Base-by-base conservation (phyloP, 129 eudicot genomes). In the Calendula officinalis region DNA sequence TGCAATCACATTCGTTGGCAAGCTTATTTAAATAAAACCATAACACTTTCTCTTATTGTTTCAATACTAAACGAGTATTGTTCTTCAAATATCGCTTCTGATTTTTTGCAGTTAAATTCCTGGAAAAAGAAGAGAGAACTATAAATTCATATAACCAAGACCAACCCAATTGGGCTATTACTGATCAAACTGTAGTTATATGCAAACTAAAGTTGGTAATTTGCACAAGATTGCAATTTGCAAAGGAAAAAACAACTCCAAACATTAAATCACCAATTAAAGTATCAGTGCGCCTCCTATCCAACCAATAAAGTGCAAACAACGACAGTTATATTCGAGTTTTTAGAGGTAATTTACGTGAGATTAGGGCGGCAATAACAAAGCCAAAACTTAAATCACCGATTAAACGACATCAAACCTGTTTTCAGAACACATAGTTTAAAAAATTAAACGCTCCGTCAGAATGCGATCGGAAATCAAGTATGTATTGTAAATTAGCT, bases 401-500 rank as follows among this genome's bases (percentile, higher is more conserved):
- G 33, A 16, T 13, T 61, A 61, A 51, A 60, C 60, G 14, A 46
- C 11, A 35, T 14, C 48, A 36, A 50, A 70, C 5, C 5, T 34
- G 33, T 32, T 62, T 16, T 27, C 14, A 40, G 17, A 64, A 40
- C 43, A 42, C 46, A 55, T 37, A 45, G 9, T 17, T 22, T 22
- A 22, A 22, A 22, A 22, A 22, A n/a, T n/a, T n/a, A n/a, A n/a
- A n/a, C n/a, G 30, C 30, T 22, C 30, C 30, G 2, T 22, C 30
- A 22, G 30, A 72, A 64, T 54, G 70, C 57, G 64, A 72, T 72
- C 70, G 13, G 34, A 46, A 45, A 44, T 46, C 56, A 48, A 4
- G 42, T 64, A 55, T 22, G 30, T 22, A 22, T 22, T 22, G 30
- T 22, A 22, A 32, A 9, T 41, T 45, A 63, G 16, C 52, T n/a